Evolutionary conservation across 2,329 filamentous ascomycete species (phyloP), one percentile per base, ranked within the genome.

Genomic region (Zymoseptoria passerinii): DNA sequence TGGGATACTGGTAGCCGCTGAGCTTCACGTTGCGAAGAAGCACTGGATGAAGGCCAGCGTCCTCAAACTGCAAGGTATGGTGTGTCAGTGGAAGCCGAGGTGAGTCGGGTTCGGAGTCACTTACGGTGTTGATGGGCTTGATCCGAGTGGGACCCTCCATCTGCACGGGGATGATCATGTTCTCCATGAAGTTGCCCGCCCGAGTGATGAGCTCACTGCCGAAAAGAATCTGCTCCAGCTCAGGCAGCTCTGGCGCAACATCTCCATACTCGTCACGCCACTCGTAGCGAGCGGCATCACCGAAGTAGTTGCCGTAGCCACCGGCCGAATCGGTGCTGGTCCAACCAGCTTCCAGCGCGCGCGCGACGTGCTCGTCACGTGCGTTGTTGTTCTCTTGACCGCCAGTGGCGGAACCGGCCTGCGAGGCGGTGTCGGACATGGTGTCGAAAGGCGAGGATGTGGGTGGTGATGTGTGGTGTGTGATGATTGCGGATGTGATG

Each of bases 221-320:
- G 57, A 95, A 99, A 6, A 99, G 83, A 66, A 87, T 77, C 7
- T 80, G 66, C 76, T 97, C 92, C 0, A 99, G 82, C 52, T 84
- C 81, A 0, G 81, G 77, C 55, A 86, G 81, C 53, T 77, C 78
- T 0, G 91, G 91, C 6, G 87, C 92, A 56, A 99, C 78, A 48
- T 97, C 92, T 1, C 92, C 94, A 65, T 81, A 89, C 2, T 95
- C 90, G 9, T 91, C 90, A 18, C 85, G 80, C 88, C 89, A 97
- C 68, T 92, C 83, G 66, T 97, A 97, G 50, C 88, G 79, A 0
- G 71, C 75, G n/a, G 84, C 86, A 56, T 82, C 81, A 44, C 77
- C 67, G 27, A 76, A 54, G 78, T 76, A 83, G 78, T 84, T 56
- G 53, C 65, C 60, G 35, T 62, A 50, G 44, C 59, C 52, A 40